Base-by-base conservation (phyloP, 2,329 filamentous ascomycete genomes). In the Fusarium multiceps region DNA sequence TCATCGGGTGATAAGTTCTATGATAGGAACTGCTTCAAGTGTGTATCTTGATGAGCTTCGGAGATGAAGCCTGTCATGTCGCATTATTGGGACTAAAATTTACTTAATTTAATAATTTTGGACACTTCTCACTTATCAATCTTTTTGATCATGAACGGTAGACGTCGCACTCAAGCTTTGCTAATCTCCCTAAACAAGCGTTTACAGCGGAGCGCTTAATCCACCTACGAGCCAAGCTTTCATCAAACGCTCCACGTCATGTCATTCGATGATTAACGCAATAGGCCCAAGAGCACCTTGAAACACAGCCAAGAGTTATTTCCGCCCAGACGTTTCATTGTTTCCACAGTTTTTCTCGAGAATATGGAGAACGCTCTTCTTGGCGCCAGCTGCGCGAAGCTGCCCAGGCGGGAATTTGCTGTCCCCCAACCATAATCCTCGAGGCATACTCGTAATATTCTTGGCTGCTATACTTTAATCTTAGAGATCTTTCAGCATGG, bases 321-420 rank as follows among this genome's bases (percentile, higher is more conserved):
- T 70, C 25, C 2, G 53, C 57, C 66, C 30, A 70, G 66, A 16
- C 20, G 64, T 61, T 50, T 61, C 41, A 54, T 56, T 59, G 40
- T 71, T 69, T 62, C 59, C 59, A 45, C 53, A 40, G 16, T 20
- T 30, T 34, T 12, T 23, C 50, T 43, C 32, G 32, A 20, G 28
- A 53, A 63, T 63, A 43, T 43, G 55, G 43, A n/a, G 37, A 42
- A 57, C n/a, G 49, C 21, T 43, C 41, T 18, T 16, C 62, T 65
- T 65, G 62, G 60, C 62, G 25, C 5, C 14, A 20, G 41, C 30
- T 43, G n/a, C 32, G 21, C 12, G 41, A 42, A n/a, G 10, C 14
- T 58, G 67, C 72, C 69, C 65, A 74, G 71, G 40, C 66, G 72
- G 72, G 27, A 32, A 71, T 72, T 50, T 50, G 16, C 23, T 53